These are phyloP conservation scores for Plasmopara muralis DNA, from an alignment of 352 stramenopile species.

Conservation along the genomic window DNA sequence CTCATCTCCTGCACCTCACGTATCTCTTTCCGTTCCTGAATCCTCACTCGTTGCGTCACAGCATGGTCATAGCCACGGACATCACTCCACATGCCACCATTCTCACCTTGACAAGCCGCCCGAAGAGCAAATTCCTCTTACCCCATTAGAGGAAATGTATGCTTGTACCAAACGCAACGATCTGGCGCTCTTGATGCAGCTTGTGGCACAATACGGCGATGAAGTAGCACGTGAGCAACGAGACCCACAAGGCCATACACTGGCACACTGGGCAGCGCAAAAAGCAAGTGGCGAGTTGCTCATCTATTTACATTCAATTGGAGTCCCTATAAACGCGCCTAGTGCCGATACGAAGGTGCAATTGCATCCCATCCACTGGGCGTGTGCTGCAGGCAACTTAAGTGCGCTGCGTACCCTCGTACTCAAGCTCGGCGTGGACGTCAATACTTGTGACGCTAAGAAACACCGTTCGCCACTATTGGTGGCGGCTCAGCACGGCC, in stretches of 20 bases:
- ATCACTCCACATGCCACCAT: conserved; percentile 19
- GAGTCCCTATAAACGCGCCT: conserved; percentile 47
- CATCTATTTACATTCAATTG: conserved; percentile 38
- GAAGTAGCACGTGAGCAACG: conserved; percentile 29
- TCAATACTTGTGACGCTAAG: conserved; percentile 63
- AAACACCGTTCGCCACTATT: conserved; percentile 75
- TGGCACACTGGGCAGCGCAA: conserved; percentile 69
- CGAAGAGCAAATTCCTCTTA: conserved; percentile 18
- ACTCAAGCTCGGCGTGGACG: conserved; percentile 47
- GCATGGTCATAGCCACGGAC: conserved; percentile 20
- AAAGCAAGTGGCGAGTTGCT: conserved; percentile 46
- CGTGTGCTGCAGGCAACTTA: conserved; percentile 69
- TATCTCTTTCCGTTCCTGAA: conserved; percentile 1
- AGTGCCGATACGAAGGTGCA: conserved; percentile 47
- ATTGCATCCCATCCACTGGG: conserved; percentile 82
- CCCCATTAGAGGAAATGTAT: conserved; percentile 61
- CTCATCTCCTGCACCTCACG: conserved; percentile 2
- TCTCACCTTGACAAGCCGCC: conserved; percentile 2
- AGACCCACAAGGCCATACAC: conserved; percentile 62
- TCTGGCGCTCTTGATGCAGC: conserved; percentile 40
- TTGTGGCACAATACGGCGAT: conserved; percentile 38
- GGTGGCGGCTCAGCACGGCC: conserved; percentile 70
- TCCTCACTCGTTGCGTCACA: conserved; percentile 5
- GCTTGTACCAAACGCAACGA: conserved; percentile 54
- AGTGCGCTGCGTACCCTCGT: conserved; percentile 53